Percentiles rank a stretch among this genome's conserved stretches.
phyloP scores from a whole-genome alignment of 1,284 basidiomycete species.

The Pyrrhoderma lamaoense region DNA sequence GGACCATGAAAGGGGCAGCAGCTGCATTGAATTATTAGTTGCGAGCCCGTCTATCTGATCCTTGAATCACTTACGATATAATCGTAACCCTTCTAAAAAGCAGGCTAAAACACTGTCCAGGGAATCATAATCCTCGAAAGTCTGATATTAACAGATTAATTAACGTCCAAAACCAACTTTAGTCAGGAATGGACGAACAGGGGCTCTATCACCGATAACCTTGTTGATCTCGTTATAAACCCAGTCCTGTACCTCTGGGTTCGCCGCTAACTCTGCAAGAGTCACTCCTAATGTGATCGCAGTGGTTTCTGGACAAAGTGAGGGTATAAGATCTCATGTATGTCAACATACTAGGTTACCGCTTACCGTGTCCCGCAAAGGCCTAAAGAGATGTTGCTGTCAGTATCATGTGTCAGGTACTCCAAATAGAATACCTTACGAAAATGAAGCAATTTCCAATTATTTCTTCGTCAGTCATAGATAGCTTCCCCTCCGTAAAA shows the following conservation, averaged over 20 bases:
- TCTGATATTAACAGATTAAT: conserved; percentile 1
- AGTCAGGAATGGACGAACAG: conserved; percentile 4
- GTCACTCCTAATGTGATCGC: conserved; percentile 20
- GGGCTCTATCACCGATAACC: conserved; percentile 12
- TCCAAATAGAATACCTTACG: not conserved
- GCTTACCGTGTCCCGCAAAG: conserved; percentile 20
- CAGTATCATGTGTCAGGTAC: no score
- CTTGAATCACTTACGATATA: conserved; percentile 14
- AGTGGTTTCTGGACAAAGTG: conserved; percentile 17
- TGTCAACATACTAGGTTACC: not conserved
- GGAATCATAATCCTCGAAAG: conserved; percentile 17
- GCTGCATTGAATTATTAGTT: conserved; percentile 3
- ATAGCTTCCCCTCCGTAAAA: conserved; percentile 13
- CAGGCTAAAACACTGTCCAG: conserved; percentile 17
- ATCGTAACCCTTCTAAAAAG: conserved; percentile 17
- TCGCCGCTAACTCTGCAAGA: conserved; percentile 18
- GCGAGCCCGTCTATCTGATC: not conserved
- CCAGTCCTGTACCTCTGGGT: conserved; percentile 20
- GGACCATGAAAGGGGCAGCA: conserved; percentile 6
- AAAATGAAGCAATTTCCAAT: conserved; percentile 20
- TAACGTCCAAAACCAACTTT: not conserved
- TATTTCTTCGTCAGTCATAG: conserved; percentile 17
- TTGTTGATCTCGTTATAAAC: conserved; percentile 15
- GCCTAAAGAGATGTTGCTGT: no score
- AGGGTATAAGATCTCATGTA: not conserved